Percentiles rank a stretch among this genome's conserved stretches.
These are phyloP conservation scores for Kodamaea sagamina DNA, from an alignment of 805 yeast genomes.

Conservation along the genomic window DNA sequence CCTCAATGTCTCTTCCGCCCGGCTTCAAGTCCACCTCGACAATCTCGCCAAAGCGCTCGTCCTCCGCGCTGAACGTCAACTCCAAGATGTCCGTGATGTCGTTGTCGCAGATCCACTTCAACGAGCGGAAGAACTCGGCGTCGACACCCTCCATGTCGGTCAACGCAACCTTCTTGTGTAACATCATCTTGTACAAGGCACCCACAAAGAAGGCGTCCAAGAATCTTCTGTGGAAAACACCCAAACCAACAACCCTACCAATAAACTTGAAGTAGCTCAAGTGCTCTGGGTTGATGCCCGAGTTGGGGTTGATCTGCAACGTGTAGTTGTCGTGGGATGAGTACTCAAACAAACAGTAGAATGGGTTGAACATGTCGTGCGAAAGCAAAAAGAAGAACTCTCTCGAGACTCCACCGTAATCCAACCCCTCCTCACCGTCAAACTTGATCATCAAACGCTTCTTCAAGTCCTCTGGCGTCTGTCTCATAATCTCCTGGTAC, in stretches of 20 bases:
- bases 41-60: conserved; percentile 92
- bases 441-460: conserved; percentile 97
- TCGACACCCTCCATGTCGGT: conserved; percentile 99
- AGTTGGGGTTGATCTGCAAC: conserved; percentile 94
- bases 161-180: conserved; percentile 88
- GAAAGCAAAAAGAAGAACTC: conserved; percentile 95
- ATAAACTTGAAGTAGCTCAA: conserved; percentile 96
- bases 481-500: conserved; percentile 98
- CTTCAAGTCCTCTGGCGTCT: conserved; percentile 96
- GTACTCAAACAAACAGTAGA: conserved; percentile 94
- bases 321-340: conserved; percentile 98
- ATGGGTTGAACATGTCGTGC: conserved; percentile 98
- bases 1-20: conserved; percentile 85
- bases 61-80: conserved; percentile 84
- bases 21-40: conserved; percentile 88
- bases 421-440: conserved; percentile 99
- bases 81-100: conserved; percentile 83
- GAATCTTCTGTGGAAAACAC: conserved; percentile 97
- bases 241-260: conserved; percentile 97
- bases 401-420: conserved; percentile 98
- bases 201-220: conserved; percentile 98
- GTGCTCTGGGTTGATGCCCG: conserved; percentile 97
- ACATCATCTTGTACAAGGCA: conserved; percentile 96
- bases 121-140: conserved; percentile 90
- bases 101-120: conserved; percentile 94